These are phyloP conservation scores for Glomus cerebriforme DNA, from an alignment of 192 early-diverging fungal species.

Conservation along the genomic window DNA sequence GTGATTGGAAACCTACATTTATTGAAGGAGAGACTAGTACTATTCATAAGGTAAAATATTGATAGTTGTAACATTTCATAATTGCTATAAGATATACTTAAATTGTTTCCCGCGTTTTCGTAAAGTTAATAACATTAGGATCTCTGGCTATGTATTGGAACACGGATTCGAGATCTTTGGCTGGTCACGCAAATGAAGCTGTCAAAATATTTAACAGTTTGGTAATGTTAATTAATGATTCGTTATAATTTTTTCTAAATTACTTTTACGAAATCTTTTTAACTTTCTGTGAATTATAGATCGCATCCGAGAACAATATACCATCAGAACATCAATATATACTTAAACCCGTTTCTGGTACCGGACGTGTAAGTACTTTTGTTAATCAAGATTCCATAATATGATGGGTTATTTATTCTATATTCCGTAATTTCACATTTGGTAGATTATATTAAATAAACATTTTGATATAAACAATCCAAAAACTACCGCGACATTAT, in stretches of 20 bases:
- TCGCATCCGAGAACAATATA: constrained; percentile 60
- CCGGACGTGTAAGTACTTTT: constrained; percentile 61
- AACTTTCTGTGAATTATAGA: constrained; percentile 46
- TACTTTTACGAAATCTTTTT: not conserved
- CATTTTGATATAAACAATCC: constrained; percentile 53
- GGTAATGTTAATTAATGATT: constrained; percentile 37
- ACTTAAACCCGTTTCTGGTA: constrained; percentile 88
- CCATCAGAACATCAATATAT: constrained; percentile 78
- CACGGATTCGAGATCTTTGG: constrained; percentile 67
- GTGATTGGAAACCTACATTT: constrained; percentile 80
- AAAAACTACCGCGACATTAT: constrained; percentile 64
- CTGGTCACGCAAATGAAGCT: constrained; percentile 55
- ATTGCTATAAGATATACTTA: not conserved
- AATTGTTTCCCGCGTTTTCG: not conserved
- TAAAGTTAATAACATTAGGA: constrained; percentile 58
- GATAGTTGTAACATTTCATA: not conserved
- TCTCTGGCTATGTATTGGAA: constrained; percentile 89
- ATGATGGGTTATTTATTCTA: not conserved
- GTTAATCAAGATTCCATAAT: not conserved
- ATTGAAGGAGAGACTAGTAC: constrained; percentile 73
- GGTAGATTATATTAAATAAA: constrained; percentile 75
- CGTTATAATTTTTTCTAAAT: not conserved
- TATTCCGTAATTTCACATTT: not conserved
- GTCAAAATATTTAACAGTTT: constrained; percentile 46
- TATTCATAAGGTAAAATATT: constrained; percentile 81